phyloP scores from a whole-genome alignment of 2,329 filamentous ascomycete species.

The Cladosporium sp. region DNA sequence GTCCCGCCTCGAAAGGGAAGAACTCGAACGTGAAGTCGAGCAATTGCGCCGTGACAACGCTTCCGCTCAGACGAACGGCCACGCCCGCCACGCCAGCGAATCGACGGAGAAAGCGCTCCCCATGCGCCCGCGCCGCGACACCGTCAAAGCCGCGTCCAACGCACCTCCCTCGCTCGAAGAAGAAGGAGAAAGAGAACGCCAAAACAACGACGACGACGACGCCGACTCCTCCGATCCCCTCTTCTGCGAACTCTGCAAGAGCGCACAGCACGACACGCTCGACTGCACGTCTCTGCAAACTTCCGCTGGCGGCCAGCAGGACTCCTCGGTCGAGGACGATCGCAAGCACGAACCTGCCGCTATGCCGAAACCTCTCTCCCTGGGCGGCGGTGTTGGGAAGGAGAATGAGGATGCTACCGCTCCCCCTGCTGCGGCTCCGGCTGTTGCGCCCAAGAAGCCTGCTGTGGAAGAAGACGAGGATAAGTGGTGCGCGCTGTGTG shows the following conservation, averaged over 20 bases:
- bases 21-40: slow-evolving; percentile 86
- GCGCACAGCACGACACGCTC: slow-evolving; percentile 85
- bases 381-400: no score
- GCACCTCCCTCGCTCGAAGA: slow-evolving; percentile 2
- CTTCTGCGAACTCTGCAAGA: slow-evolving; percentile 96
- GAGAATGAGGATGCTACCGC: slow-evolving; percentile 16
- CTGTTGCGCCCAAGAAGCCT: not conserved
- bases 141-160: slow-evolving; percentile 55
- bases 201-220: slow-evolving; percentile 46
- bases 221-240: slow-evolving; percentile 50
- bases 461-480: slow-evolving; percentile 56
- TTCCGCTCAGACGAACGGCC: slow-evolving; percentile 36
- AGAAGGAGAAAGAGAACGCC: slow-evolving; percentile 52
- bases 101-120: slow-evolving; percentile 24
- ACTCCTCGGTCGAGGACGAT: slow-evolving; percentile 10
- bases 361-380: slow-evolving; percentile 16
- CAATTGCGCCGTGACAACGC: slow-evolving; percentile 39
- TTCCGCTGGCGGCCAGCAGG: slow-evolving; percentile 10
- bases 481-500: slow-evolving; percentile 97
- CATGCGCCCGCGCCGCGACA: slow-evolving; percentile 43
- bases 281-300: slow-evolving; percentile 62
- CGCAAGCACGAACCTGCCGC: slow-evolving; percentile 12
- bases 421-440: slow-evolving; percentile 19
- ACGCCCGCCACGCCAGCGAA: slow-evolving; percentile 37
- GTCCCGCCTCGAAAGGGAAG: slow-evolving; percentile 74